These are phyloP conservation scores for Hibiscus mutabilis DNA, from an alignment of 345 rosid species.

Conservation along the genomic window DNA sequence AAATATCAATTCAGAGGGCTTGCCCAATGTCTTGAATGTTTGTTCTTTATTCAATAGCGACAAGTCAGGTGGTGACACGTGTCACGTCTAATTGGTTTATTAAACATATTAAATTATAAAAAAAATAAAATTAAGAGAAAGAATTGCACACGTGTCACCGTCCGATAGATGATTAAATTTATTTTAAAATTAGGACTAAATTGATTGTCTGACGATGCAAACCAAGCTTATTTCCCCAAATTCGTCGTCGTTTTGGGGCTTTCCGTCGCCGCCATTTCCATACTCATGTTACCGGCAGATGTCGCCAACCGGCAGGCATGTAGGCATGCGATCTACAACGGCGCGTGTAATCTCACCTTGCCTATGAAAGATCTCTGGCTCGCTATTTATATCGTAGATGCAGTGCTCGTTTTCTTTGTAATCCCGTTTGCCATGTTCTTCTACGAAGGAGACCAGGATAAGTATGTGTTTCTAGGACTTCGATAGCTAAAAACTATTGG, in stretches of 20 bases:
- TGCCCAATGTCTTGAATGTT: too few relatives aligned
- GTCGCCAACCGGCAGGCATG: constrained; percentile 99
- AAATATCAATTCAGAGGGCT: too few relatives aligned
- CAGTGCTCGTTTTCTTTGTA: constrained; percentile 83
- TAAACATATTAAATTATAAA: too few relatives aligned
- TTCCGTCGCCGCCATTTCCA: constrained; percentile 78
- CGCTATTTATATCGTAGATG: constrained; percentile 72
- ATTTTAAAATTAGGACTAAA: too few relatives aligned
- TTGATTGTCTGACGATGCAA: constrained; percentile 59
- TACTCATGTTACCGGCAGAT: constrained; percentile 96
- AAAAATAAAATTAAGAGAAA: too few relatives aligned
- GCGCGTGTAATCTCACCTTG: constrained; percentile 85
- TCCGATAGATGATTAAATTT: too few relatives aligned
- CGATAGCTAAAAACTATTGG: not conserved
- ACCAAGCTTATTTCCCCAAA: constrained; percentile 98
- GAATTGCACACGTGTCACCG: too few relatives aligned
- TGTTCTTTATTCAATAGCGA: too few relatives aligned
- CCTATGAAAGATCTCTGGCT: constrained; percentile 99
- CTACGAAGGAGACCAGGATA: constrained; percentile 99
- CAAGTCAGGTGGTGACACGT: too few relatives aligned
- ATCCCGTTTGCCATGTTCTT: constrained; percentile 97
- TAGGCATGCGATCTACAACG: constrained; percentile 79
- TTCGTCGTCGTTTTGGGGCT: constrained; percentile 92
- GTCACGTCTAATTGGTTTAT: too few relatives aligned
- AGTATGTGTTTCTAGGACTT: constrained; percentile 43